A percentile compares a stretch with the other conserved stretches of the same genome.
These are phyloP conservation scores for Letharia columbiana DNA, from an alignment of 495 filamentous ascomycete species.

Conservation along the genomic window DNA sequence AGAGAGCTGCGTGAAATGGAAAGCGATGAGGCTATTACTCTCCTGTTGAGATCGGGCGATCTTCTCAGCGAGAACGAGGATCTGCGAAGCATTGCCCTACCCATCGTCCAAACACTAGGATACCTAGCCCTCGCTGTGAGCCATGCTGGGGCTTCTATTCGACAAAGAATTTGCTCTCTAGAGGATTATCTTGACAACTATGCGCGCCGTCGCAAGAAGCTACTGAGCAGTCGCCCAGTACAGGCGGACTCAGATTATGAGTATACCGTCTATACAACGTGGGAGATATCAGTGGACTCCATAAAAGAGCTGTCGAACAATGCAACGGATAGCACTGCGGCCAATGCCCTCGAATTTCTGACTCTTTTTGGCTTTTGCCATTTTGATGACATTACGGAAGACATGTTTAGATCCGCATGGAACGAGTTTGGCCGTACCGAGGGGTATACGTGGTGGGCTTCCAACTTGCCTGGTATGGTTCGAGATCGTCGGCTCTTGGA, in stretches of 20 bases:
- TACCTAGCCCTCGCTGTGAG: slow-evolving; percentile 35
- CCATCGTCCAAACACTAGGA: slow-evolving; percentile 29
- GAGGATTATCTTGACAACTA: slow-evolving; percentile 29
- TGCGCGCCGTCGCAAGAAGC: slow-evolving; percentile 22
- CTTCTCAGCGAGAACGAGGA: slow-evolving; percentile 7
- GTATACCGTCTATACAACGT: slow-evolving; percentile 30
- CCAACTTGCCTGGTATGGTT: neutral
- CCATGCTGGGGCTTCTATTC: slow-evolving; percentile 33
- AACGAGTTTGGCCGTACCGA: neutral
- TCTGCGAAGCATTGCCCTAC: slow-evolving; percentile 17
- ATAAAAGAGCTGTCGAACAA: slow-evolving; percentile 12
- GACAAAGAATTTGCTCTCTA: slow-evolving; percentile 26
- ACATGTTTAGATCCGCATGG: slow-evolving; percentile 16
- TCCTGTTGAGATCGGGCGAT: slow-evolving; percentile 28
- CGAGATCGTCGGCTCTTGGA: neutral
- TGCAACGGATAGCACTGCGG: slow-evolving; percentile 13
- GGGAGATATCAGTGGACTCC: slow-evolving; percentile 27
- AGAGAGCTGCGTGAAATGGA: slow-evolving; percentile 29
- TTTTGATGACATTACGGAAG: slow-evolving; percentile 26
- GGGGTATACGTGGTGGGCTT: neutral
- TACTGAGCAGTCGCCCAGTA: slow-evolving; percentile 11
- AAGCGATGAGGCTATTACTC: slow-evolving; percentile 27
- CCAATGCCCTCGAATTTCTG: slow-evolving; percentile 28
- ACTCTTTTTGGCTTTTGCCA: slow-evolving; percentile 35
- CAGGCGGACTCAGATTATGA: slow-evolving; percentile 18